These are phyloP conservation scores for Apophysomyces elegans DNA, from an alignment of 371 early-diverging fungal species.

Conservation along the genomic window DNA sequence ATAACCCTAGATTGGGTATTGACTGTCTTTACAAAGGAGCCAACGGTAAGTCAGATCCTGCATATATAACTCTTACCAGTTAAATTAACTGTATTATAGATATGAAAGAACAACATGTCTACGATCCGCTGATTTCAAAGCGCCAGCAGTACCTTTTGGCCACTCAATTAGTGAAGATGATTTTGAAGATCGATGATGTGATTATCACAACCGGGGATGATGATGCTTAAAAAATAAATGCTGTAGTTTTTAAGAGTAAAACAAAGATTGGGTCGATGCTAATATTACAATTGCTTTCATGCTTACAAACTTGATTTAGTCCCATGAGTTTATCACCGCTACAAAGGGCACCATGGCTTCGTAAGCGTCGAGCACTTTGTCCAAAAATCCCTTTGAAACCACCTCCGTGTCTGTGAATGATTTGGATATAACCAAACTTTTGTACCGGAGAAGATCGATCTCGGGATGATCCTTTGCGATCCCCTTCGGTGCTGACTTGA, in stretches of 20 bases:
- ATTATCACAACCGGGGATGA: slow-evolving; percentile 48
- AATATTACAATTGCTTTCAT: slow-evolving; percentile 12
- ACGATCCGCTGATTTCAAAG: slow-evolving; percentile 98
- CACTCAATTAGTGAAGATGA: slow-evolving; percentile 98
- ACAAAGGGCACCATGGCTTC: slow-evolving; percentile 62
- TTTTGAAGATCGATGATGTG: slow-evolving; percentile 95
- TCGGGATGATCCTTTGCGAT: slow-evolving; percentile 57
- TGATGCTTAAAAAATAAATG: slow-evolving; percentile 1
- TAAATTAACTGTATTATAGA: slow-evolving; percentile 42
- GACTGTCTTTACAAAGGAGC: slow-evolving; percentile 93
- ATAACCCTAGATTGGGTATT: slow-evolving; percentile 88
- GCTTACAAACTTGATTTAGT: slow-evolving; percentile 15
- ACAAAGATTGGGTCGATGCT: too few relatives aligned
- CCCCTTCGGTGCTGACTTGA: slow-evolving; percentile 52
- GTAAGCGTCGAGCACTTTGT: slow-evolving; percentile 43
- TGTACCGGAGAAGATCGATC: slow-evolving; percentile 51
- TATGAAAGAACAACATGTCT: slow-evolving; percentile 96
- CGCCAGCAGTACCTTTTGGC: slow-evolving; percentile 95
- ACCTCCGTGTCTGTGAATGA: slow-evolving; percentile 49
- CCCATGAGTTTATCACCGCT: slow-evolving; percentile 60
- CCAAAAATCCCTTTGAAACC: slow-evolving; percentile 50
- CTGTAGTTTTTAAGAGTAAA: background rate
- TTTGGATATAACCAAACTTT: slow-evolving; percentile 49
- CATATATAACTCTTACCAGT: background rate
- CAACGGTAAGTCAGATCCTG: slow-evolving; percentile 54